Conservation (phyloP, 2,329 filamentous ascomycete species). For the Phyllosticta citrichinensis region DNA sequence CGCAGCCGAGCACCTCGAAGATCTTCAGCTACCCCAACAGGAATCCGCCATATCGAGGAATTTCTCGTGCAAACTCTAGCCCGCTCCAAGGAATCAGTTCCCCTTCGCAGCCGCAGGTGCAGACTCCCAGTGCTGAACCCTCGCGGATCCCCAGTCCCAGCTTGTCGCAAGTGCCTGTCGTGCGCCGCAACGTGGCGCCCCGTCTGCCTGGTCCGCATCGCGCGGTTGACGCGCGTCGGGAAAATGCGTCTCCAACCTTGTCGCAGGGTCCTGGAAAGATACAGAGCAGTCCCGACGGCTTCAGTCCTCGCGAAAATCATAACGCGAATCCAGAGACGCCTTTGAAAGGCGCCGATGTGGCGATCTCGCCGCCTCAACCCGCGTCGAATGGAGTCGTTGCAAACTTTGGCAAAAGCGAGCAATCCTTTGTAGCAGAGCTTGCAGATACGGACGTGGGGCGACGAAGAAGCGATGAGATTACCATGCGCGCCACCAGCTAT, state of each 20-base stretch:
- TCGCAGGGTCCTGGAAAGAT: background rate
- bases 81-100: background rate
- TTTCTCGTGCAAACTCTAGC: background rate
- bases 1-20: background rate
- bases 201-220: background rate
- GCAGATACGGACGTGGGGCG: constrained; percentile 5
- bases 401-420: background rate
- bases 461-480: background rate
- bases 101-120: no score
- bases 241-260: no score
- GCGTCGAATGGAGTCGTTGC: no score
- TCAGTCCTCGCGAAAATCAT: no score
- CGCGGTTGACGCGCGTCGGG: background rate
- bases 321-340: no score
- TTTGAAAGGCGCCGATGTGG: background rate
- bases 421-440: background rate
- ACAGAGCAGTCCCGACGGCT: background rate
- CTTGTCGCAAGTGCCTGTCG: background rate
- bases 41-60: background rate
- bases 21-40: background rate
- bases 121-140: background rate
- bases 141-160: background rate
- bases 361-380: background rate
- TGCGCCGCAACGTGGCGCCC: no score
- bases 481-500: constrained; percentile 59